phyloP scores from a whole-genome alignment of 1,284 basidiomycete species.

The Mycena sp. region DNA sequence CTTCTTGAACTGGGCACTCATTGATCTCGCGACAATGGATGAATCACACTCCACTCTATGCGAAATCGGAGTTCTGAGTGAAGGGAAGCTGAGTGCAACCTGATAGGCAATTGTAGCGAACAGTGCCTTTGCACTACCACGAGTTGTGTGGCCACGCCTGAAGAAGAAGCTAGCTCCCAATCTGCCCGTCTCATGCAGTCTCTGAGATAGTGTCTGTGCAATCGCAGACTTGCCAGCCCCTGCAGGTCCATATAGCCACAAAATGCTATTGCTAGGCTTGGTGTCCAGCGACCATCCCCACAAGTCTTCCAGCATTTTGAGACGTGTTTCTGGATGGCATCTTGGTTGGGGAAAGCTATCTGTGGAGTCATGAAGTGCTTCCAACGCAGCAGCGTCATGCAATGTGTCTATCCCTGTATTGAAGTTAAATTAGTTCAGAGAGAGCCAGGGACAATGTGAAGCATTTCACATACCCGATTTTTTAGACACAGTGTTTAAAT shows the following conservation, averaged over 20 bases:
- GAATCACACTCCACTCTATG: not conserved
- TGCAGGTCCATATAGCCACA: conserved; percentile 14
- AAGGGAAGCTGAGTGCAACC: not conserved
- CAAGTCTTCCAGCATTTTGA: not conserved
- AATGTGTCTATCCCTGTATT: too few species aligned
- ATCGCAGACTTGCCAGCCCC: conserved; percentile 12
- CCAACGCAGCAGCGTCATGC: too few species aligned
- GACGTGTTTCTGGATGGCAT: too few species aligned
- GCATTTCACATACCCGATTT: too few species aligned
- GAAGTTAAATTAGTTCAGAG: too few species aligned
- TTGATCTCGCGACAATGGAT: not conserved
- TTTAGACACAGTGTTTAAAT: too few species aligned
- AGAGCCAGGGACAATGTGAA: too few species aligned
- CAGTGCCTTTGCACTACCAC: conserved; percentile 1
- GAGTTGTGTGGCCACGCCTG: not conserved
- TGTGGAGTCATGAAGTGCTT: too few species aligned
- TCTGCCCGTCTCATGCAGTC: not conserved
- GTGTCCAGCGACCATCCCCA: not conserved
- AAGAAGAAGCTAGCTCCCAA: conserved; percentile 17
- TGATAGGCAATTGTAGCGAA: conserved; percentile 12
- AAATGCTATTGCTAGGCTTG: not conserved
- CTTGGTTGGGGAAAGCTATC: too few species aligned
- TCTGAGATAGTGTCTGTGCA: not conserved
- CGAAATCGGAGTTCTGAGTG: not conserved
- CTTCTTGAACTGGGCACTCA: conserved; percentile 4